Evolutionary conservation across 352 stramenopile species (phyloP).

Genomic region (Nothophytophthora sp.): DNA sequence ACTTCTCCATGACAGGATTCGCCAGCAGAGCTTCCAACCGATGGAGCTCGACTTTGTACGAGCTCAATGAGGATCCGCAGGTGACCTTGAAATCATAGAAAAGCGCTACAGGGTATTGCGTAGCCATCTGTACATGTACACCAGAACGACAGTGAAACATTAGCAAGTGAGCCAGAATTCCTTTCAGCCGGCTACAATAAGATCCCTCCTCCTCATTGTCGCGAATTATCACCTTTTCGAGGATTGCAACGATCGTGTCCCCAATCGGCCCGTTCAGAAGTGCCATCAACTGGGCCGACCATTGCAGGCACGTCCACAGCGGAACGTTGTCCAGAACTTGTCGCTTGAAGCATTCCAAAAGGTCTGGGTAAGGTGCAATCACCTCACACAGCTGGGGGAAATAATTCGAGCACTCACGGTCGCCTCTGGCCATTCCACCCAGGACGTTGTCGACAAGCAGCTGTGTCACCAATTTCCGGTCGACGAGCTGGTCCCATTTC

Average conservation of each 20-base stretch:
- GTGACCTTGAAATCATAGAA: constrained; percentile 88
- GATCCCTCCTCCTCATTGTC: no score
- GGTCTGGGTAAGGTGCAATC: constrained; percentile 46
- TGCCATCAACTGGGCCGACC: constrained; percentile 79
- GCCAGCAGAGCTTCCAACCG: constrained; percentile 48
- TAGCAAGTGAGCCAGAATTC: background rate
- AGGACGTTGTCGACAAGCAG: constrained; percentile 67
- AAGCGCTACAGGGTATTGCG: constrained; percentile 67
- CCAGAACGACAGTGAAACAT: constrained; percentile 2
- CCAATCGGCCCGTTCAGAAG: constrained; percentile 61
- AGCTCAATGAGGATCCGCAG: constrained; percentile 30
- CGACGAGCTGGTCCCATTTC: constrained; percentile 38
- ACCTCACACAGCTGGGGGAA: constrained; percentile 76
- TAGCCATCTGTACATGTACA: constrained; percentile 49
- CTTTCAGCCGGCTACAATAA: no score
- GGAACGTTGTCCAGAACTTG: constrained; percentile 49
- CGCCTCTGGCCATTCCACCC: constrained; percentile 57
- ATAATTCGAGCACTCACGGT: constrained; percentile 73
- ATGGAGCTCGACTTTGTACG: constrained; percentile 49
- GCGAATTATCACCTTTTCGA: constrained; percentile 65
- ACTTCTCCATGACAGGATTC: constrained; percentile 83
- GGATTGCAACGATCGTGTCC: constrained; percentile 51
- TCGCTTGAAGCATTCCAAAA: constrained; percentile 48
- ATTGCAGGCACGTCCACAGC: constrained; percentile 81
- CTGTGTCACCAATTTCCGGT: constrained; percentile 42